phyloP scores from a whole-genome alignment of 2,329 filamentous ascomycete genomes.

The Aspergillus sp. region DNA sequence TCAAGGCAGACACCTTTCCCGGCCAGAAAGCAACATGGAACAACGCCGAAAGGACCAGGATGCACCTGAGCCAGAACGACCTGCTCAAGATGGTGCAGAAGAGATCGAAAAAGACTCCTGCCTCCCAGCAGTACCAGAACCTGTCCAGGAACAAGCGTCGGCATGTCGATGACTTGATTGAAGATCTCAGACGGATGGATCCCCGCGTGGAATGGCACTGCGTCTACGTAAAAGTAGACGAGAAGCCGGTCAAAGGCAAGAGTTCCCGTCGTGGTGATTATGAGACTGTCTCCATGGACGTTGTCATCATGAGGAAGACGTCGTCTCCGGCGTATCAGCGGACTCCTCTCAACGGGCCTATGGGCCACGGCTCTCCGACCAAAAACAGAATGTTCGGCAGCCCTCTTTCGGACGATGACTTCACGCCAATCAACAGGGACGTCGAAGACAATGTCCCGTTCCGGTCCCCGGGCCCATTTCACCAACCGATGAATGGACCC shows the following conservation, averaged over 20 bases:
- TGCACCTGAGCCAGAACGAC: conserved; percentile 24
- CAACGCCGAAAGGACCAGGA: conserved; percentile 18
- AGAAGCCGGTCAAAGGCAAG: conserved; percentile 18
- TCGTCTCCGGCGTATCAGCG: conserved; percentile 9
- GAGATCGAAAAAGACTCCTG: conserved; percentile 17
- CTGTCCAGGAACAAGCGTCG: conserved; percentile 19
- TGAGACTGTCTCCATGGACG: conserved; percentile 23
- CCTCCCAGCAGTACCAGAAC: conserved; percentile 20
- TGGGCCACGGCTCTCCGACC: conserved; percentile 8
- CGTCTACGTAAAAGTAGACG: conserved; percentile 26
- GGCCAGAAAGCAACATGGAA: conserved; percentile 24
- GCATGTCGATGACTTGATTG: conserved; percentile 28
- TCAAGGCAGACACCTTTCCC: conserved; percentile 20
- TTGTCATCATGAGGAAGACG: conserved; percentile 25
- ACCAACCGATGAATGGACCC: conserved; percentile 1
- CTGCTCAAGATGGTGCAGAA: conserved; percentile 22
- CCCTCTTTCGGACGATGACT: conserved; percentile 3
- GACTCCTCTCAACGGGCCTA: conserved; percentile 8
- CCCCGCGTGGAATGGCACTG: conserved; percentile 28
- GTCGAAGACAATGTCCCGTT: conserved; percentile 1
- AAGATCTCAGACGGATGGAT: conserved; percentile 21
- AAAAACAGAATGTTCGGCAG: conserved; percentile 6
- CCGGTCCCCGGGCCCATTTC: background rate
- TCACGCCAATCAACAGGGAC: conserved; percentile 2
- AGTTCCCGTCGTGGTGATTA: conserved; percentile 18